These are phyloP conservation scores for Naganishia albida DNA, from an alignment of 1,284 basidiomycete genomes.

Conservation along the genomic window DNA sequence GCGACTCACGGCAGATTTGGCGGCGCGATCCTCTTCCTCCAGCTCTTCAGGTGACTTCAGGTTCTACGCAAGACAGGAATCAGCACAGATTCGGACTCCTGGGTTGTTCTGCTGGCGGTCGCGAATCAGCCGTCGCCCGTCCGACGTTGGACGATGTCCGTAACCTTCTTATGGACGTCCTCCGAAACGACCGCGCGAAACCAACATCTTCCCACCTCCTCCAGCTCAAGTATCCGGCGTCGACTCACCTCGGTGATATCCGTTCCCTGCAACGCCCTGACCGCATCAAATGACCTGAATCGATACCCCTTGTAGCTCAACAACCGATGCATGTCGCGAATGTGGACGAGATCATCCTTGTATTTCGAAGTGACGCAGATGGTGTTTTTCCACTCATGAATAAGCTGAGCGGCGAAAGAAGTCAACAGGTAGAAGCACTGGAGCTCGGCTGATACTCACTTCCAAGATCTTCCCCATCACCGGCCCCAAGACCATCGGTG, in stretches of 20 bases:
- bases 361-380: slow-evolving; percentile 87
- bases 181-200: too few relatives aligned
- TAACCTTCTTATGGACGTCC: too few relatives aligned
- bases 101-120: too few relatives aligned
- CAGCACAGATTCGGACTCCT: too few relatives aligned
- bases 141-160: too few relatives aligned
- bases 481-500: slow-evolving; percentile 89
- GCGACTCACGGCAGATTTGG: slow-evolving; percentile 76
- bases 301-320: slow-evolving; percentile 93
- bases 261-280: slow-evolving; percentile 56
- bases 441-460: slow-evolving; percentile 52
- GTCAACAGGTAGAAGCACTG: not conserved
- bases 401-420: slow-evolving; percentile 52
- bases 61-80: slow-evolving; percentile 60
- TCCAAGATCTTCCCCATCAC: slow-evolving; percentile 94
- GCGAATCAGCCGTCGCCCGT: too few relatives aligned
- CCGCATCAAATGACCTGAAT: slow-evolving; percentile 68
- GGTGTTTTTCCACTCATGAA: slow-evolving; percentile 93
- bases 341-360: slow-evolving; percentile 96
- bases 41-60: slow-evolving; percentile 94
- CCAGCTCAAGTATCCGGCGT: too few relatives aligned
- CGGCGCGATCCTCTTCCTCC: slow-evolving; percentile 91
- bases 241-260: slow-evolving; percentile 57
- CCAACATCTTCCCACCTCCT: too few relatives aligned
- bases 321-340: slow-evolving; percentile 95